Base-by-base conservation (phyloP, 2,329 filamentous ascomycete genomes). In the Beauveria pseudobassiana region DNA sequence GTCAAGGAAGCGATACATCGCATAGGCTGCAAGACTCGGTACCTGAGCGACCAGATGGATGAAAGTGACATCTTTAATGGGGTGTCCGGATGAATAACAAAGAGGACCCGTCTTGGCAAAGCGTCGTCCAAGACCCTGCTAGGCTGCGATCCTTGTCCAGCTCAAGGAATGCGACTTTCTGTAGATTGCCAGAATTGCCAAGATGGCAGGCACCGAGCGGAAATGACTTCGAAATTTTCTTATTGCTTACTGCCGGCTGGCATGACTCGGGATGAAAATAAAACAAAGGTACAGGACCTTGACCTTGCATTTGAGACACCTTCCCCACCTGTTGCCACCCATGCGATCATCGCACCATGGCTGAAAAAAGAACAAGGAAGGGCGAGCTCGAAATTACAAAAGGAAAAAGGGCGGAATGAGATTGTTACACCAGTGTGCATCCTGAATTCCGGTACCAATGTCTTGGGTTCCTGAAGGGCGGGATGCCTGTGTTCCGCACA, bases 21-120 rank as follows among this genome's bases (percentile, higher is more conserved):
- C 68, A 42, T 64, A 64, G 61, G 64, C 69, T 65, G 5, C 67
- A 76, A 14, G 68, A 71, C 4, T 67, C 72, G 3, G 69, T 73
- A 2, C 65, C 68, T 5, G 74, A 74, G 55, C 68, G 69, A 3
- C 62, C 62, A 16, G 67, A 70, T 43, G 38, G 55, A 46, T 51
- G 54, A 62, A 40, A 46, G 42, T 51, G 40, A 18, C 40, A 14
- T 18, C 43, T 22, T 22, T 22, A 24, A 28, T 26, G 14, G 38
- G 57, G 57, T n/a, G 46, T 59, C 46, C 9, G 24, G 45, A 50
- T 42, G 42, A 50, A 10, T 3, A 6, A 52, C 24, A 45, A 38
- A 52, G 43, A 59, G 22, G 40, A 43, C 28, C 56, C 34, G 24
- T 30, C 28, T 51, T 51, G 34, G 45, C 16, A 46, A 57, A 18